A percentile compares a stretch with the other conserved stretches of the same genome.
Conservation (phyloP, 2,329 filamentous ascomycete genomes). For the Scedosporium dehoogii region DNA sequence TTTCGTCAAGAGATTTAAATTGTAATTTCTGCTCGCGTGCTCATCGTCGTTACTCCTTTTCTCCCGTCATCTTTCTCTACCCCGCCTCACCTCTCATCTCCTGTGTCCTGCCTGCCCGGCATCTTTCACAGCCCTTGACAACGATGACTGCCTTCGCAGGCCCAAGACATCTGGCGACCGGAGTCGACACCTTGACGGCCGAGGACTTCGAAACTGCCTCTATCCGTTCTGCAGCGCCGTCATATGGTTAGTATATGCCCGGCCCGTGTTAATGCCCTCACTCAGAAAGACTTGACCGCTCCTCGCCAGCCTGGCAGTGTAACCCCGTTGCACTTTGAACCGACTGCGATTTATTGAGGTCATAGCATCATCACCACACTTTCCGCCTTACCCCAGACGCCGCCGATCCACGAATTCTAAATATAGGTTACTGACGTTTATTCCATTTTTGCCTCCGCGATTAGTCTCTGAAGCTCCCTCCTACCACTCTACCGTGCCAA, state of each 20-base stretch:
- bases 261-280: not conserved
- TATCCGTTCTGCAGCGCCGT: constrained; percentile 57
- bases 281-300: not conserved
- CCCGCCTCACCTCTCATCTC: not conserved
- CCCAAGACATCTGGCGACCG: not conserved
- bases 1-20: not conserved
- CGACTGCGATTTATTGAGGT: not conserved
- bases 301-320: not conserved
- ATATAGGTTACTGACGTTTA: not conserved
- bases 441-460: not conserved
- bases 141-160: not conserved
- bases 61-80: not conserved
- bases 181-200: constrained; percentile 11
- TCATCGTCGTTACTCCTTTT: not conserved
- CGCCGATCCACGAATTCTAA: not conserved
- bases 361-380: not conserved
- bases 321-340: not conserved
- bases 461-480: constrained; percentile 55
- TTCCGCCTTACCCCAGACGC: not conserved
- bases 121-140: not conserved
- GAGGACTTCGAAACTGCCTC: constrained; percentile 60
- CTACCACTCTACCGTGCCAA: constrained; percentile 47
- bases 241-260: constrained; percentile 42
- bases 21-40: not conserved
- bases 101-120: not conserved